Evolutionary conservation across 805 yeast genomes (phyloP), one percentile per base, ranked within the genome.

Genomic region (Myxozyma neglecta): DNA sequence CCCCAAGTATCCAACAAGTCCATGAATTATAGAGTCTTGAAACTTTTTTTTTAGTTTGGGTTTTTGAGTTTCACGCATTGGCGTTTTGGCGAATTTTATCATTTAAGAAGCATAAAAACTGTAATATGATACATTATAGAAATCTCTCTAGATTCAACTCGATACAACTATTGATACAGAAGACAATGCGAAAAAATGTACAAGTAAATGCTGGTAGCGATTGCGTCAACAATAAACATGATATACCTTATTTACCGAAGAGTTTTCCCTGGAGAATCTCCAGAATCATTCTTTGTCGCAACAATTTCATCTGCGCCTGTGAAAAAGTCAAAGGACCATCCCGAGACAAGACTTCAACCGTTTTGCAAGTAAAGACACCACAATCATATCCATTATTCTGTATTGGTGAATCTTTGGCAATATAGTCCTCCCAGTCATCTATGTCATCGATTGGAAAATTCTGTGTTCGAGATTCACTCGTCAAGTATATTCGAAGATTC

Each of bases 311-410:
- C 70, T 90, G 96, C 7, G 76, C 74, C 68, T 88, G 92, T 7
- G 83, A 71, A 68, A 85, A 93, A 7, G 74, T 70, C 44, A 89
- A 74, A 0, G 79, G 79, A 32, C 73, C 72, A 5, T 79, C 81
- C 40, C 83, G 75, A 0, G 92, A 75, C 46, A 90, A 69, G 50
- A 81, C 85, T 52, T 84, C 81, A 0, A 89, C 89, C 51, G 85
- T 87, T 58, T 91, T 83, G 73, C 97, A 88, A 1, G 96, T 83
- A 71, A 92, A 94, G 1, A 93, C 96, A 7, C 99, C 99, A 77
- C 99, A 94, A 74, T 94, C 99, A 68, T 73, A 89, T 0, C 97
- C 97, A 71, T 94, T 94, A 34, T 80, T 77, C 72, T 94, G 99
- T 67, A 87, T 89, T 0, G 99, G 98, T 47, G 92, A 80, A n/a